phyloP scores from a whole-genome alignment of 2,329 filamentous ascomycete genomes.

The Bipolaris gigantea region DNA sequence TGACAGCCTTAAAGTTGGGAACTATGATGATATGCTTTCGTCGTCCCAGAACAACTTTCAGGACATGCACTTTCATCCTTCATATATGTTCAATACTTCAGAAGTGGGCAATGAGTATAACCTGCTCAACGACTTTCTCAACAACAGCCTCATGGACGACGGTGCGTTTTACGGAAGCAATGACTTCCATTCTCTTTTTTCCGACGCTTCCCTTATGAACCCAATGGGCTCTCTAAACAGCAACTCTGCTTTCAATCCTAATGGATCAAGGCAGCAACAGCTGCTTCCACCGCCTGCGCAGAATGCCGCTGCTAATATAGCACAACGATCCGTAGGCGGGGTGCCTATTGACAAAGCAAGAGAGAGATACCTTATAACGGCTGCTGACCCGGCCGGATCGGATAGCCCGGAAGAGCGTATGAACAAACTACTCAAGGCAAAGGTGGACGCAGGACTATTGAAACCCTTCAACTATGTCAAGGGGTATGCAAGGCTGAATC shows the following conservation, averaged over 20 bases:
- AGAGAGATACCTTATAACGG: slow-evolving; percentile 93
- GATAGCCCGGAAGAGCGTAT: slow-evolving; percentile 90
- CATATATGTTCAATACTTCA: slow-evolving; percentile 91
- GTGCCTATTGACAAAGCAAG: slow-evolving; percentile 71
- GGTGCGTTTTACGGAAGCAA: slow-evolving; percentile 48
- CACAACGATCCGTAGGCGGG: slow-evolving; percentile 63
- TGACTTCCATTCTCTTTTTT: slow-evolving; percentile 58
- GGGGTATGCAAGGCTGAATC: slow-evolving; percentile 84
- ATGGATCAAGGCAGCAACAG: slow-evolving; percentile 52
- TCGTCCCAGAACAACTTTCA: slow-evolving; percentile 79
- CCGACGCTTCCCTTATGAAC: slow-evolving; percentile 58
- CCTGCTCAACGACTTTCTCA: slow-evolving; percentile 92
- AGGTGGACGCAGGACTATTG: slow-evolving; percentile 91
- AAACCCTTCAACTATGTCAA: slow-evolving; percentile 99
- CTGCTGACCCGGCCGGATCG: slow-evolving; percentile 86
- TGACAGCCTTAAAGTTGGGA: slow-evolving; percentile 62
- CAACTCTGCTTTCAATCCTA: slow-evolving; percentile 38
- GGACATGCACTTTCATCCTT: slow-evolving; percentile 93
- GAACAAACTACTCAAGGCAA: slow-evolving; percentile 89
- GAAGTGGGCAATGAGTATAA: slow-evolving; percentile 98
- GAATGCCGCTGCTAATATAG: slow-evolving; percentile 55
- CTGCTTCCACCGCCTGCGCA: slow-evolving; percentile 48
- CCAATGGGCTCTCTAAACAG: slow-evolving; percentile 47
- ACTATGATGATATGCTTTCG: slow-evolving; percentile 79
- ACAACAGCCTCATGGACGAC: slow-evolving; percentile 84